phyloP scores from a whole-genome alignment of 139 green algal genomes.

The Asterochloris erici region DNA sequence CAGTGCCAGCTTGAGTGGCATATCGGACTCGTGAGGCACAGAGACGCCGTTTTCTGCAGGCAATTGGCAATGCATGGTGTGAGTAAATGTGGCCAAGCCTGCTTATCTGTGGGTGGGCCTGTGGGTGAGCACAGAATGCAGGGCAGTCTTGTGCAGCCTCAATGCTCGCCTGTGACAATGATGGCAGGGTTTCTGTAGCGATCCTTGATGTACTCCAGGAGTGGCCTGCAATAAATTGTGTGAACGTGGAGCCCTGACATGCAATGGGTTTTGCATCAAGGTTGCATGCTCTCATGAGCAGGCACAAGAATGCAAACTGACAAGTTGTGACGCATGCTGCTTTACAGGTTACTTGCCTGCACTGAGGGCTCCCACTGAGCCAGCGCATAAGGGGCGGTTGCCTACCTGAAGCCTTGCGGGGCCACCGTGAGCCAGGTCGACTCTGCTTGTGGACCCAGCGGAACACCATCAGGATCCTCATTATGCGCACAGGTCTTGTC shows the following conservation, averaged over 20 bases:
- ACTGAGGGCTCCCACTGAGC: too few relatives aligned
- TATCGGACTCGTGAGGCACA: slow-evolving; percentile 1
- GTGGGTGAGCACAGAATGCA: too few relatives aligned
- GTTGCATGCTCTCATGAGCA: not conserved
- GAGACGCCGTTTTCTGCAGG: slow-evolving; percentile 13
- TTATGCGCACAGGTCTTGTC: too few relatives aligned
- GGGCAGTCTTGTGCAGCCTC: too few relatives aligned
- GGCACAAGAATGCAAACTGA: not conserved
- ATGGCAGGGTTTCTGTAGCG: slow-evolving; percentile 5
- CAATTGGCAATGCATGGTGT: too few relatives aligned
- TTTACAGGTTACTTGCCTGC: slow-evolving; percentile 8
- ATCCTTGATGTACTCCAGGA: slow-evolving; percentile 14
- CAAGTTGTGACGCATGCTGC: not conserved
- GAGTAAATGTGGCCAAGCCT: too few relatives aligned
- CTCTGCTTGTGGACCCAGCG: too few relatives aligned
- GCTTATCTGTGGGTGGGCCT: too few relatives aligned
- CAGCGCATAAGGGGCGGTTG: too few relatives aligned
- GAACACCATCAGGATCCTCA: too few relatives aligned
- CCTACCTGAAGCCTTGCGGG: too few relatives aligned
- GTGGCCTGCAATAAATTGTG: not conserved
- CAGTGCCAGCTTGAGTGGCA: not conserved
- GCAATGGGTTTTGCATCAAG: not conserved
- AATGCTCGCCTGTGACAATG: not conserved
- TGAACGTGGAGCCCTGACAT: not conserved
- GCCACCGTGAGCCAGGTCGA: too few relatives aligned